A percentile compares a stretch with the other conserved stretches of the same genome.
Evolutionary conservation across 75 land plant genomes (phyloP).

Genomic region (Isoetes taiwanensis): DNA sequence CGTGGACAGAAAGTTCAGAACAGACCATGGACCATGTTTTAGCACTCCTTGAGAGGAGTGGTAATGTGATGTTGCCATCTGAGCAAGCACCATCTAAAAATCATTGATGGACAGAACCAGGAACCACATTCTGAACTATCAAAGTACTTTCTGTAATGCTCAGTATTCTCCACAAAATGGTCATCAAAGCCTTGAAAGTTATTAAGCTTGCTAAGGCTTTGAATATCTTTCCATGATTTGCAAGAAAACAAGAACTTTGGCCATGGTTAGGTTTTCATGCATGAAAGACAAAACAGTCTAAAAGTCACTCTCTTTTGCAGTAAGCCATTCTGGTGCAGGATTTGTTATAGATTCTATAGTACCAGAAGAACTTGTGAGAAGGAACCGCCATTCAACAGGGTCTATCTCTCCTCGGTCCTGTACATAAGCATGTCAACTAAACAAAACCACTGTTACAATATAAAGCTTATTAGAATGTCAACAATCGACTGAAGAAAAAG

Average conservation of each 20-base stretch:
- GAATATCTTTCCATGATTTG: not conserved
- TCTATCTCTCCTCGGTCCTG: not conserved
- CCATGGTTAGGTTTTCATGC: no score
- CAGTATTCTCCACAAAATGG: not conserved
- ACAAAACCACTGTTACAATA: no score
- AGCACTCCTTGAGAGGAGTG: no score
- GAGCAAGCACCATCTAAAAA: no score
- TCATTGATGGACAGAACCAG: no score
- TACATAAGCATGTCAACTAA: no score
- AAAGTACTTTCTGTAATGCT: constrained; percentile 4
- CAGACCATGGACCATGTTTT: no score
- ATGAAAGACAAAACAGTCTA: not conserved
- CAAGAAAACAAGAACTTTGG: not conserved
- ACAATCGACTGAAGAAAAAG: no score
- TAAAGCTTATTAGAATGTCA: no score
- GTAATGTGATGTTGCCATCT: no score
- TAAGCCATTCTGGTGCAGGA: constrained; percentile 3
- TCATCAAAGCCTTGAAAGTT: not conserved
- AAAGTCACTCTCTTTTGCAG: not conserved
- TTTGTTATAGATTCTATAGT: not conserved
- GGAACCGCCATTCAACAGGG: constrained; percentile 2
- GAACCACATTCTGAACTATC: no score
- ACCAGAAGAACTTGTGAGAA: not conserved
- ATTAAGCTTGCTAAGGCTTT: not conserved
- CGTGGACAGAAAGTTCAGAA: no score